These are phyloP conservation scores for Penicillium desertorum DNA, from an alignment of 495 filamentous ascomycete species.

Conservation along the genomic window DNA sequence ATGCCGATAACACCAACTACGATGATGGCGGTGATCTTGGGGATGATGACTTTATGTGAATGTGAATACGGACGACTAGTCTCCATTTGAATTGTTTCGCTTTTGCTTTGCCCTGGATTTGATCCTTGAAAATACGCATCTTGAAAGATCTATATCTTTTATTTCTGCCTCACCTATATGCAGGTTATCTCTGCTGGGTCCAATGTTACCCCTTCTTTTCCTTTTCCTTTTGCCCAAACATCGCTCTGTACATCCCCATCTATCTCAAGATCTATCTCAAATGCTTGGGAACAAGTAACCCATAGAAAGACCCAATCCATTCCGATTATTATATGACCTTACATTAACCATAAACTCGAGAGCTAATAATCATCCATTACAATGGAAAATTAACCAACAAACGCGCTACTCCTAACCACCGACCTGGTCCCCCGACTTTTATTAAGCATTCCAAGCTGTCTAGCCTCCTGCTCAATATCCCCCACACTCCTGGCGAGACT, in stretches of 20 bases:
- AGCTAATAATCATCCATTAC: neutral
- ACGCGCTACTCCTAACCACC: slow-evolving; percentile 10
- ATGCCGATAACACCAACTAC: slow-evolving; percentile 70
- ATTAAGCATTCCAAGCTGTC: slow-evolving; percentile 16
- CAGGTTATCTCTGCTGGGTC: neutral
- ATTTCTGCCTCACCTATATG: neutral
- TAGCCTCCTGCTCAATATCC: slow-evolving; percentile 28
- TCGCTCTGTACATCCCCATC: slow-evolving; percentile 17
- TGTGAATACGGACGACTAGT: slow-evolving; percentile 18
- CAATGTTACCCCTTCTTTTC: neutral
- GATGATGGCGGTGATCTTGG: slow-evolving; percentile 78
- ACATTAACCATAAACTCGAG: neutral
- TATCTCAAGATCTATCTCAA: neutral
- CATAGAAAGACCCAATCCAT: slow-evolving; percentile 18
- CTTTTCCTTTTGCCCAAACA: neutral
- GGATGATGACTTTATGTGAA: slow-evolving; percentile 70
- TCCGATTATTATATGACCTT: slow-evolving; percentile 12
- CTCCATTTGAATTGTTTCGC: slow-evolving; percentile 12
- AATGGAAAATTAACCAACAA: slow-evolving; percentile 6
- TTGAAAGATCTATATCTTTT: slow-evolving; percentile 1
- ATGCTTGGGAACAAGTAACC: neutral
- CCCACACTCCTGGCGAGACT: slow-evolving; percentile 13
- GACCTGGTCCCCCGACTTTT: slow-evolving; percentile 17
- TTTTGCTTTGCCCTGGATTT: slow-evolving; percentile 17
- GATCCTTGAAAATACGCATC: slow-evolving; percentile 19